These are phyloP conservation scores for Rosa lucieae DNA, from an alignment of 306 rosid species.

Conservation along the genomic window DNA sequence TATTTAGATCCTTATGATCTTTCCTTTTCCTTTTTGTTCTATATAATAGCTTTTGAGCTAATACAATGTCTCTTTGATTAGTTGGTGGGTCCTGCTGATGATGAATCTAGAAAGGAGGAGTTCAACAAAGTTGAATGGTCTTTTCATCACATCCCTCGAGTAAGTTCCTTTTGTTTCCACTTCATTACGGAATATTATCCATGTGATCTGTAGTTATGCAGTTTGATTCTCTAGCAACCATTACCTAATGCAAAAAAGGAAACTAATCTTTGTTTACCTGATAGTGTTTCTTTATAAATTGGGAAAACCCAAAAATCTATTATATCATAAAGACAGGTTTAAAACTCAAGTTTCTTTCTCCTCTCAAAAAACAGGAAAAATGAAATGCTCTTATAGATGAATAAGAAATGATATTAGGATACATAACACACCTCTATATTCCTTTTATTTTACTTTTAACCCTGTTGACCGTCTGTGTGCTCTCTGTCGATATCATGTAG, in stretches of 20 bases:
- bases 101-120: constrained; percentile 61
- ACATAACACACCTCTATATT: not conserved
- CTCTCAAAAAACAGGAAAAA: not conserved
- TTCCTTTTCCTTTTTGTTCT: constrained; percentile 2
- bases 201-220: not conserved
- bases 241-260: too few relatives aligned
- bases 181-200: constrained; percentile 10
- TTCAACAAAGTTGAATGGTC: constrained; percentile 86
- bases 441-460: not conserved
- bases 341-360: not conserved
- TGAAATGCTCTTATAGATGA: not conserved
- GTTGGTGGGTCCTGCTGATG: constrained; percentile 49
- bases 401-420: not conserved
- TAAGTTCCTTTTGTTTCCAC: constrained; percentile 41
- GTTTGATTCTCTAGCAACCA: not conserved
- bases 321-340: not conserved
- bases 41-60: constrained; percentile 21
- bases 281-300: not conserved
- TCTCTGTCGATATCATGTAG: constrained; percentile 35
- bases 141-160: constrained; percentile 66
- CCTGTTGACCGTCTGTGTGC: not conserved
- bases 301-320: too few relatives aligned
- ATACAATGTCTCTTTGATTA: constrained; percentile 33
- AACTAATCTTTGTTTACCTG: not conserved
- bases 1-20: not conserved